Percentiles rank a stretch among this genome's conserved stretches.
phyloP scores from a whole-genome alignment of 495 filamentous ascomycete genomes.

The Lasiosphaeria ovina region DNA sequence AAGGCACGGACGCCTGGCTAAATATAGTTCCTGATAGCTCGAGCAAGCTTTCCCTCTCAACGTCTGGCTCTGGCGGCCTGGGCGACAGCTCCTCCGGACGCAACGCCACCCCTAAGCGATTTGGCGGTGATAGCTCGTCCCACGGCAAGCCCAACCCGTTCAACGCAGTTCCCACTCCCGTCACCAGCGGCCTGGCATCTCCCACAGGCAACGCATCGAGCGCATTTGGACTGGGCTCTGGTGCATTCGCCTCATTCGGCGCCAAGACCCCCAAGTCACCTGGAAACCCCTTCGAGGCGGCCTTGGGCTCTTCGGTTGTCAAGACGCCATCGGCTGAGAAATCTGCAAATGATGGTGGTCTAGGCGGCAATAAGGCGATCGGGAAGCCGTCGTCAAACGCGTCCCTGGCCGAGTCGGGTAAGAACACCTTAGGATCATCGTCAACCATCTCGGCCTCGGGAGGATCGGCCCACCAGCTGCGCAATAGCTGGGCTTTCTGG shows the following conservation, averaged over 20 bases:
- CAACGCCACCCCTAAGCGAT: conserved; percentile 64
- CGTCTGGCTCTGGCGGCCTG: conserved; percentile 55
- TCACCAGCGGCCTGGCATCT: conserved; percentile 68
- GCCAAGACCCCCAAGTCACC: conserved; percentile 85
- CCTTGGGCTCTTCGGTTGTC: conserved; percentile 55
- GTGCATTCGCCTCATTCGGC: conserved; percentile 97
- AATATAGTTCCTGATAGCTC: conserved; percentile 45
- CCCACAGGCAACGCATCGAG: conserved; percentile 85
- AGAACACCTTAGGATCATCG: conserved; percentile 28
- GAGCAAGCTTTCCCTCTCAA: conserved; percentile 88
- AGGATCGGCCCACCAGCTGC: conserved; percentile 60
- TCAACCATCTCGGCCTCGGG: conserved; percentile 21
- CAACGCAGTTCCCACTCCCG: conserved; percentile 73
- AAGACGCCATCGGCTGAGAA: conserved; percentile 62
- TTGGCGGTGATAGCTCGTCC: conserved; percentile 72
- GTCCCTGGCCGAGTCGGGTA: conserved; percentile 39
- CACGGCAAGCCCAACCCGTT: conserved; percentile 85
- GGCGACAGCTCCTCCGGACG: conserved; percentile 67
- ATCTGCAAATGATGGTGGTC: conserved; percentile 48
- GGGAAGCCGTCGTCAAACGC: conserved; percentile 41
- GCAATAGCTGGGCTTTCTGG: conserved; percentile 93
- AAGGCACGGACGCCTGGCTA: too few relatives aligned
- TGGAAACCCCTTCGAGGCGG: conserved; percentile 73
- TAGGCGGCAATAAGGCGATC: conserved; percentile 39
- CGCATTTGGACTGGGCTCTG: conserved; percentile 90